Conservation (phyloP, 192 early-diverging fungal genomes). For the Dispira parvispora region DNA sequence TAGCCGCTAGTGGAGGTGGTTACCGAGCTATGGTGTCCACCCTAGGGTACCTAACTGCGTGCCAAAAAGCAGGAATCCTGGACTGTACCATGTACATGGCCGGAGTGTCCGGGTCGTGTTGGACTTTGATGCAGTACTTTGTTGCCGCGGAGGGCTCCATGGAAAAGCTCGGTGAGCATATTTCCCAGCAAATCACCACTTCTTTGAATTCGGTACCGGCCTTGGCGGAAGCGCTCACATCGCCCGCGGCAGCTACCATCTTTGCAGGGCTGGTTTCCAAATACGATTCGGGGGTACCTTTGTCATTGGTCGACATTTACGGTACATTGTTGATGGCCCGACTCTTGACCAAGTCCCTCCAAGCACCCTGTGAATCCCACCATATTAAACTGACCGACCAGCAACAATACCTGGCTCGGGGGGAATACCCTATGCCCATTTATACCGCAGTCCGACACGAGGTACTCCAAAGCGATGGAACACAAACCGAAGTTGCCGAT, state of each 20-base stretch:
- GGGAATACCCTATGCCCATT: conserved; percentile 51
- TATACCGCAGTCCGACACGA: conserved; percentile 59
- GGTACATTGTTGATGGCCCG: conserved; percentile 18
- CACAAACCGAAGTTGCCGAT: background rate
- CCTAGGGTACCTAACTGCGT: conserved; percentile 45
- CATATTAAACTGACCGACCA: conserved; percentile 41
- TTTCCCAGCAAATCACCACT: conserved; percentile 2
- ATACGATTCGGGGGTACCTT: conserved; percentile 11
- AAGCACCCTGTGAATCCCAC: conserved; percentile 15
- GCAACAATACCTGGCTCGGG: conserved; percentile 33
- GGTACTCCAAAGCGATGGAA: conserved; percentile 11
- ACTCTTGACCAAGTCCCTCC: conserved; percentile 6
- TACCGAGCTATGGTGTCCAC: conserved; percentile 69
- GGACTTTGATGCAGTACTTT: conserved; percentile 14
- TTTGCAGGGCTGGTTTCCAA: conserved; percentile 26
- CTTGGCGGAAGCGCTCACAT: conserved; percentile 18
- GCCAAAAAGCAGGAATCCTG: conserved; percentile 42
- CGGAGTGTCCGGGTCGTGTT: conserved; percentile 32
- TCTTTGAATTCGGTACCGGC: conserved; percentile 10
- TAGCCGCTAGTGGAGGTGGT: conserved; percentile 68
- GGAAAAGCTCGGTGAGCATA: conserved; percentile 11
- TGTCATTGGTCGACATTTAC: conserved; percentile 28
- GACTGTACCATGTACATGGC: conserved; percentile 58
- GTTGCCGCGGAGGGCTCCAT: conserved; percentile 10
- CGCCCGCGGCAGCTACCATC: conserved; percentile 24